Base-by-base conservation (phyloP, 1,139 yeast species). In the Diutina neorugosa region DNA sequence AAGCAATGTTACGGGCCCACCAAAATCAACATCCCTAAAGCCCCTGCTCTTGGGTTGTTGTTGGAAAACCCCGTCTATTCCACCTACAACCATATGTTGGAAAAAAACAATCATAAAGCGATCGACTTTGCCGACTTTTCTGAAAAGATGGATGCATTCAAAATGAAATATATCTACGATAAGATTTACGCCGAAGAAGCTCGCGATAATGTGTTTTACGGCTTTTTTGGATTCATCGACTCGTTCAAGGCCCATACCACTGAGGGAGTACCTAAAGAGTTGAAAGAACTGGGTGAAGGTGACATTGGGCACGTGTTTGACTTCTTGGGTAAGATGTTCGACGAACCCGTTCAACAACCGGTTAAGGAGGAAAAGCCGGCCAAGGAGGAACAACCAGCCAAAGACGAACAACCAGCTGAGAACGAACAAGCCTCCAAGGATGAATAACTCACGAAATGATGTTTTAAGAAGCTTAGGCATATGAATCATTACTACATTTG, bases 31-130 rank as follows among this genome's bases (percentile, higher is more conserved):
- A 87, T 93, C 58, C 99, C 99, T 53, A 94, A 93, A 69, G 98
- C 98, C 0, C 99, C 99, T 5, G 96, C 98, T 42, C 74, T 93
- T 57, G 99, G 99, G 0, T 74, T 93, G 55, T 70, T 94, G 53
- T 76, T 93, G 55, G 98, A 94, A 63, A 82, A 86, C 55, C 98
- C 98, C 0, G 96, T 91, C 12, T 93, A 88, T 66, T 95, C 86
- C 54, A 85, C 88, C 7, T 89, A 86, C 67, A 93, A 93, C 67
- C 73, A 76, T 23, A 80, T 81, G 62, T 74, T 93, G 59, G 77
- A 78, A 55, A 82, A 82, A 57, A 80, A 84, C 62, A 97, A 96
- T n/a, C 87, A 88, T 63, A 86, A 85, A 47, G 80, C 79, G 16
- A 76, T 93, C 54, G 83, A 81, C 51, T 93, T 91, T 63, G 74